Evolutionary conservation across 345 rosid genomes (phyloP), one percentile per base, ranked within the genome.

Genomic region (Reutealis trisperma): DNA sequence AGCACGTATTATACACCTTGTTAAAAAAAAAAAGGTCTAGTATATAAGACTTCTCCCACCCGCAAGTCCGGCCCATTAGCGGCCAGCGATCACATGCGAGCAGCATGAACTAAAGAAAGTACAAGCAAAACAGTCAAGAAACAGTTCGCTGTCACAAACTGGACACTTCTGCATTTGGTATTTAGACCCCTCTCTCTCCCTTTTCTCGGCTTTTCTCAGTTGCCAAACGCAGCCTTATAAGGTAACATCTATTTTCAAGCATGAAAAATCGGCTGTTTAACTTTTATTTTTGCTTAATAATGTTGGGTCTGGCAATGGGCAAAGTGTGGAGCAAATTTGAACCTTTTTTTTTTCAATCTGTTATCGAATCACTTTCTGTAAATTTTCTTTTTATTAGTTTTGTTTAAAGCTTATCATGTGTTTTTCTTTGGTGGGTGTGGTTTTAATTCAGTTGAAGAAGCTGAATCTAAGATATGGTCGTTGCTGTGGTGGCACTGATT

Each of bases 401-500:
- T 8, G 7, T 45, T 30, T 37, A 37, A 37, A 37, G 15, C 25
- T 44, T 3, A 16, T 42, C 12, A 10, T 1, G 1, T 22, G 1
- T 61, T 8, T 73, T 8, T 60, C 49, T 13, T 51, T 27, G 45
- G 11, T 72, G 32, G 15, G 30, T 11, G 14, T 37, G 51, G 25
- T 2, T 45, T 25, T 24, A 30, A 0, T 61, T 41, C 24, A 75
- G 77, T 21, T n/a, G 51, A 75, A 64, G 52, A 18, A 32, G 58
- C 70, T 16, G 68, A 47, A 22, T 45, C 49, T 13, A 70, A 69
- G 75, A 69, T 27, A 73, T 81, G 84, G 60, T 81, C 34, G 27
- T 77, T 63, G 78, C 68, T 51, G 75, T 63, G 44, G 66, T 73
- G 78, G 81, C 80, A 45, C 24, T 81, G 74, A 62, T 81, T 42